Base-by-base conservation (phyloP, 768 basidiomycete genomes). In the Chiua virens region DNA sequence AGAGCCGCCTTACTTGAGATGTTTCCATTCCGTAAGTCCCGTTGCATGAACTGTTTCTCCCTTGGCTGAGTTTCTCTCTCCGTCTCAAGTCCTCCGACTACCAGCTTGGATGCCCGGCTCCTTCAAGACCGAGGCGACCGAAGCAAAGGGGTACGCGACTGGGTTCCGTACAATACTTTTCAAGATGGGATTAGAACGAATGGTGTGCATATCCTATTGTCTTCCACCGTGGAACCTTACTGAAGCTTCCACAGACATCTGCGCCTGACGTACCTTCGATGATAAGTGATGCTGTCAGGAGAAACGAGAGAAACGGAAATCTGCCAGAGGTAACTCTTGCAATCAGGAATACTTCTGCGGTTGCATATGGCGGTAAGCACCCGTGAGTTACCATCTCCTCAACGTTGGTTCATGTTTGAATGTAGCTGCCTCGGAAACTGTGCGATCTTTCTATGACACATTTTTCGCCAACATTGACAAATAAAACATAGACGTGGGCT, bases 81-180 rank as follows among this genome's bases (percentile, higher is more conserved):
- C 39, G 21, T 20, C 44, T 42, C 36, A 41, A 66, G 66, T 67
- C 18, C 17, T 62, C 41, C 53, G 44, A 18, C 42, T 68, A 9
- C 66, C 66, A 23, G 43, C 52, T 8, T 67, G 66, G 66, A 28
- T 69, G 3, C 67, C 62, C 1, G 60, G 56, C 10, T 61, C 62
- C 10, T 56, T 62, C 37, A 57, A 60, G 38, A 50, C 54, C 1
- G 63, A 65, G 45, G 60, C 63, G 5, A 51, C 46, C 7, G 42
- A 23, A 32, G 42, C 58, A 22, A 55, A 36, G n/a, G 23, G 38
- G 15, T 60, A 56, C 45, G 46, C 58, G 18, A 47, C 39, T 10
- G 63, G 57, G 6, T 65, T 65, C 41, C 55, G 54, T 8, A 44
- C 32, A 8, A 9, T 51, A 32, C 66, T 66, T 27, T 68, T 63